Conservation (phyloP, 768 basidiomycete species). For the Mycena metata region DNA sequence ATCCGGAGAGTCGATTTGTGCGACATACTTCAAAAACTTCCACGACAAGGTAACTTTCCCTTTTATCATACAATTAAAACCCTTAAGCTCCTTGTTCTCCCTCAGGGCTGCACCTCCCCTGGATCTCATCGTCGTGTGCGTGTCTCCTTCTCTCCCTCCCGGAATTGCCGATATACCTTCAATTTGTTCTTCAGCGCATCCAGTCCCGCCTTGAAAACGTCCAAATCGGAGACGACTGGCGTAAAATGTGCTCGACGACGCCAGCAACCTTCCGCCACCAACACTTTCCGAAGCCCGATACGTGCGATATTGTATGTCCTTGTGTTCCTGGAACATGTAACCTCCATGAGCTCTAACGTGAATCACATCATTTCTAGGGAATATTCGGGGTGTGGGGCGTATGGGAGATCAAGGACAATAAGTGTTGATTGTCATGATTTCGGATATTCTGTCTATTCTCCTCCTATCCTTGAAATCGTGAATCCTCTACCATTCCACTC, state of each 20-base stretch:
- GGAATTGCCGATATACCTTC: slow-evolving; percentile 21
- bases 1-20: slow-evolving; percentile 45
- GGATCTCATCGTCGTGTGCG: slow-evolving; percentile 29
- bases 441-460: slow-evolving; percentile 21
- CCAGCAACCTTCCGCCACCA: slow-evolving; percentile 24
- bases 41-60: slow-evolving; percentile 44
- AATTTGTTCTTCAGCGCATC: slow-evolving; percentile 25
- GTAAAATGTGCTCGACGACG: slow-evolving; percentile 24
- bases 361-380: slow-evolving; percentile 26
- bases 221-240: slow-evolving; percentile 21
- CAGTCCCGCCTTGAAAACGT: slow-evolving; percentile 24
- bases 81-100: slow-evolving; percentile 23
- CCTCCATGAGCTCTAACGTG: slow-evolving; percentile 19
- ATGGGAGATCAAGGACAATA: slow-evolving; percentile 19
- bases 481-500: slow-evolving; percentile 20
- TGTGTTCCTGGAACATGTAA: slow-evolving; percentile 19
- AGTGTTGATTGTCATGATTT: slow-evolving; percentile 23
- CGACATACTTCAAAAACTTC: slow-evolving; percentile 42
- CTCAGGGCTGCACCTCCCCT: slow-evolving; percentile 35
- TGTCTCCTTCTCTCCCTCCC: slow-evolving; percentile 22
- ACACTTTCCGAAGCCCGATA: slow-evolving; percentile 28
- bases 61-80: slow-evolving; percentile 10
- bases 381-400: slow-evolving; percentile 20
- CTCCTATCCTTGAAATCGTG: slow-evolving; percentile 14
- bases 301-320: slow-evolving; percentile 24